Evolutionary conservation across 1,284 basidiomycete species (phyloP).

Genomic region (Mycena sp.): DNA sequence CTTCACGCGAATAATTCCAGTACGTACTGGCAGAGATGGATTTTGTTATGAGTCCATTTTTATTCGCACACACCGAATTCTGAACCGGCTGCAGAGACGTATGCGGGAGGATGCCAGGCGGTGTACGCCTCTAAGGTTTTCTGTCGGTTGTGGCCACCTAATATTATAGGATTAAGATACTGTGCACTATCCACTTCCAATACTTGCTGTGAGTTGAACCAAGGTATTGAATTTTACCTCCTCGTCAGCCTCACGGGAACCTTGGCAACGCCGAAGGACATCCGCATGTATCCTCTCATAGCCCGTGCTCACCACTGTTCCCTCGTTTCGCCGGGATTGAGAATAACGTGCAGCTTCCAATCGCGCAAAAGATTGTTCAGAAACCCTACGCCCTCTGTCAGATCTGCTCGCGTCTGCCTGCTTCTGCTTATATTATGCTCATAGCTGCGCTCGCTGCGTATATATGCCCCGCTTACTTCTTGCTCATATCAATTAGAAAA

Average conservation of each 20-base stretch:
- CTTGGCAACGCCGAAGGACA: neutral
- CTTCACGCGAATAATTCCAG: conserved; percentile 1
- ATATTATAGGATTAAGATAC: neutral
- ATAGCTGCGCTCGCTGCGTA: too few species aligned
- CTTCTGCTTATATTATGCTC: too few species aligned
- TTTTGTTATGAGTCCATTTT: conserved; percentile 1
- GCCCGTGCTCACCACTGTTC: conserved; percentile 17
- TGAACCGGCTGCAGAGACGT: neutral
- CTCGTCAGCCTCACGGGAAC: neutral
- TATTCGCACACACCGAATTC: neutral
- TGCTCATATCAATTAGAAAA: too few species aligned
- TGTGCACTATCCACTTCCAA: conserved; percentile 1
- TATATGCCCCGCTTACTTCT: too few species aligned
- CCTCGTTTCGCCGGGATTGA: conserved; percentile 15
- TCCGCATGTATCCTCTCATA: conserved; percentile 1
- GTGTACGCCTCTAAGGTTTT: neutral
- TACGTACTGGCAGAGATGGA: neutral
- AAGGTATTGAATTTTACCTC: conserved; percentile 1
- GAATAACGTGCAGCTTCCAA: conserved; percentile 33
- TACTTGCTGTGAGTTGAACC: conserved; percentile 2
- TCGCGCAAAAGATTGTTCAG: conserved; percentile 40
- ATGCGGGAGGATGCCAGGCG: neutral
- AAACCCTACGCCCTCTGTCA: conserved; percentile 40
- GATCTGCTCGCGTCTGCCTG: too few species aligned
- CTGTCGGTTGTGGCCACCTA: neutral